phyloP scores from a whole-genome alignment of 202 grass and related monocot genomes.

The Carex arenaria region DNA sequence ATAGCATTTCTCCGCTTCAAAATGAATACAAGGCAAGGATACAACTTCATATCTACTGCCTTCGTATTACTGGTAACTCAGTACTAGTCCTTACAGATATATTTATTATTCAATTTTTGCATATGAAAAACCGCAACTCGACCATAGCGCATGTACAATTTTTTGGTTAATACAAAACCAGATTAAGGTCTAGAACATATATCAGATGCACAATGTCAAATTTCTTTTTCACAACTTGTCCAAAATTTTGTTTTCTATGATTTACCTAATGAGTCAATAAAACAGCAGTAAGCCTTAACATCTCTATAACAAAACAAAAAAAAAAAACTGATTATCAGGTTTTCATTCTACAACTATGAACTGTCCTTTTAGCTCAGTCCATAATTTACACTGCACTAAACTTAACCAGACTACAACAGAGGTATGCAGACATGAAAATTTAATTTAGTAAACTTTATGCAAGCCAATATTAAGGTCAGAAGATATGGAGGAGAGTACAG shows the following conservation, averaged over 20 bases:
- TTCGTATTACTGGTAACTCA: not conserved
- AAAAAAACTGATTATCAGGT: not conserved
- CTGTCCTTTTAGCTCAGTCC: not conserved
- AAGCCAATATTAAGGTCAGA: conserved; percentile 91
- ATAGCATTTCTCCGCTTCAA: not conserved
- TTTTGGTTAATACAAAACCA: not conserved
- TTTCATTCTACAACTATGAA: not conserved
- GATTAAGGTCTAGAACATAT: not conserved
- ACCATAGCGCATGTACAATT: not conserved
- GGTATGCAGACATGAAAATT: not conserved
- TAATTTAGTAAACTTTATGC: conserved; percentile 50
- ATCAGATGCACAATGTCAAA: not conserved
- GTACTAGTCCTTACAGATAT: too few species aligned
- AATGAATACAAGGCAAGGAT: not conserved
- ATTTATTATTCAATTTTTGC: not conserved
- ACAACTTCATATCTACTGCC: not conserved
- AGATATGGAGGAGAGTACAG: conserved; percentile 81
- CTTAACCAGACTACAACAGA: not conserved
- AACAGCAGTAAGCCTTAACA: not conserved
- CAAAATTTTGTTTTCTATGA: not conserved
- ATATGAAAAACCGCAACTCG: not conserved
- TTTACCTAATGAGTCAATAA: not conserved
- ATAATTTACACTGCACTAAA: not conserved
- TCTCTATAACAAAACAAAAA: not conserved
- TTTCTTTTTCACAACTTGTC: not conserved